phyloP scores from a whole-genome alignment of 2,329 filamentous ascomycete genomes.

The Cladosporium colombiae region DNA sequence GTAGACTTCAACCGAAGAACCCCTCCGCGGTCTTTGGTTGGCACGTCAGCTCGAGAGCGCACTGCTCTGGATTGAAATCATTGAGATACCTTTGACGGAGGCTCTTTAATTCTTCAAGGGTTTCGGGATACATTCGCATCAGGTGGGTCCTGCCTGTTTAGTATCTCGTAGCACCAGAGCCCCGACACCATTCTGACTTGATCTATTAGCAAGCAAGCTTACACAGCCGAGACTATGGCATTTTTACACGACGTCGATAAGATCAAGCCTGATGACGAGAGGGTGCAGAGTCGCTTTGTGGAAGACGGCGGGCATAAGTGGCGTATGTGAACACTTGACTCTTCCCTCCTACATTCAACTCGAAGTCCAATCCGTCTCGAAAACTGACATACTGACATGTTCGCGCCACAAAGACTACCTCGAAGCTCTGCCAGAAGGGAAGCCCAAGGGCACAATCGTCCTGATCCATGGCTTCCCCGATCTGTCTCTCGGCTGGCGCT shows the following conservation, averaged over 20 bases:
- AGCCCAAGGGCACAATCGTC: conserved; percentile 52
- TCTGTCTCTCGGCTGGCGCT: conserved; percentile 80
- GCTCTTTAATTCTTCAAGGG: too few relatives aligned
- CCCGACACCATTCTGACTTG: background rate
- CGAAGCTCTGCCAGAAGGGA: conserved; percentile 26
- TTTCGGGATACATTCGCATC: too few relatives aligned
- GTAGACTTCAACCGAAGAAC: conserved; percentile 1
- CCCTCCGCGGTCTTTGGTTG: background rate
- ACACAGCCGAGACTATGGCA: background rate
- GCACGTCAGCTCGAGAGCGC: too few relatives aligned
- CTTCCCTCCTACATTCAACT: background rate
- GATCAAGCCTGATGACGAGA: conserved; percentile 26
- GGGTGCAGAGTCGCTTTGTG: conserved; percentile 53
- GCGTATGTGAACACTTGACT: conserved; percentile 42
- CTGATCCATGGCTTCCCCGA: conserved; percentile 74
- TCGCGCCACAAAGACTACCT: conserved; percentile 48
- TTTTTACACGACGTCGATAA: conserved; percentile 25
- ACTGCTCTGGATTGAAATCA: too few relatives aligned
- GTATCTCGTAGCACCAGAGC: background rate
- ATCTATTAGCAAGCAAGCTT: background rate
- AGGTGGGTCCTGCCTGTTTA: background rate
- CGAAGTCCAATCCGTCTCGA: too few relatives aligned
- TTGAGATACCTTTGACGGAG: too few relatives aligned
- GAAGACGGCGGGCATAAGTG: conserved; percentile 70
- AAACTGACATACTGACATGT: background rate